A percentile compares a stretch with the other conserved stretches of the same genome.
phyloP scores from a whole-genome alignment of 495 filamentous ascomycete species.

The Collariella sp. region DNA sequence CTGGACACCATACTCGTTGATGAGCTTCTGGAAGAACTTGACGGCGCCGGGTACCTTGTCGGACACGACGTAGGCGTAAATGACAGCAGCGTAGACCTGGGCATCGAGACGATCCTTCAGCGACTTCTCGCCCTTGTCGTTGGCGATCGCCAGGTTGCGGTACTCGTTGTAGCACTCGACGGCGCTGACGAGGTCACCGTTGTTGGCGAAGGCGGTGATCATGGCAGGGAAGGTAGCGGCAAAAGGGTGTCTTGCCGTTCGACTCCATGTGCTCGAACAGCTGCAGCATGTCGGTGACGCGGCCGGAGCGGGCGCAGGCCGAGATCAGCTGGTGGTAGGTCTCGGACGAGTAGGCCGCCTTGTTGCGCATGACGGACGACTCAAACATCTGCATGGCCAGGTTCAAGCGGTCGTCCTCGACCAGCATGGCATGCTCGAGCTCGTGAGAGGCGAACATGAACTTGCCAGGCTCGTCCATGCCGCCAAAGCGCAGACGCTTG shows the following conservation, averaged over 20 bases:
- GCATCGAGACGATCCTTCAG: constrained; percentile 68
- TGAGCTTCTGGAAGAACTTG: constrained; percentile 74
- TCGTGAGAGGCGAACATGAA: constrained; percentile 88
- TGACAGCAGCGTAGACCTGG: constrained; percentile 76
- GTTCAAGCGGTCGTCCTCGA: constrained; percentile 75
- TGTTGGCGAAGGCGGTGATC: constrained; percentile 81
- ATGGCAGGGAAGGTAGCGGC: constrained; percentile 79
- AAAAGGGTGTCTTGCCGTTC: constrained; percentile 57
- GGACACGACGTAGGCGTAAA: constrained; percentile 76
- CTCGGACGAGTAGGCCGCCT: constrained; percentile 49
- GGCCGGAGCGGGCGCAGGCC: constrained; percentile 71
- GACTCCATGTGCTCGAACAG: constrained; percentile 85
- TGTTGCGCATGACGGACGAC: constrained; percentile 55
- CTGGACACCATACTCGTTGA: constrained; percentile 49
- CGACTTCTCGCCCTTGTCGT: constrained; percentile 66
- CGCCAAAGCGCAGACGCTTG: constrained; percentile 69
- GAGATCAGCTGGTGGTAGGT: constrained; percentile 74
- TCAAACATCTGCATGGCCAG: constrained; percentile 80
- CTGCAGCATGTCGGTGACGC: constrained; percentile 77
- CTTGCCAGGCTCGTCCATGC: constrained; percentile 74
- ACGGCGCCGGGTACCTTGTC: constrained; percentile 68
- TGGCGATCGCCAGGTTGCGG: constrained; percentile 67
- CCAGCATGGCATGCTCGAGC: constrained; percentile 69
- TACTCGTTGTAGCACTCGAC: constrained; percentile 95
- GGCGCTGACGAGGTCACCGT: constrained; percentile 75